These are phyloP conservation scores for Sclerotinia minor DNA, from an alignment of 2,329 filamentous ascomycete species.

Conservation along the genomic window DNA sequence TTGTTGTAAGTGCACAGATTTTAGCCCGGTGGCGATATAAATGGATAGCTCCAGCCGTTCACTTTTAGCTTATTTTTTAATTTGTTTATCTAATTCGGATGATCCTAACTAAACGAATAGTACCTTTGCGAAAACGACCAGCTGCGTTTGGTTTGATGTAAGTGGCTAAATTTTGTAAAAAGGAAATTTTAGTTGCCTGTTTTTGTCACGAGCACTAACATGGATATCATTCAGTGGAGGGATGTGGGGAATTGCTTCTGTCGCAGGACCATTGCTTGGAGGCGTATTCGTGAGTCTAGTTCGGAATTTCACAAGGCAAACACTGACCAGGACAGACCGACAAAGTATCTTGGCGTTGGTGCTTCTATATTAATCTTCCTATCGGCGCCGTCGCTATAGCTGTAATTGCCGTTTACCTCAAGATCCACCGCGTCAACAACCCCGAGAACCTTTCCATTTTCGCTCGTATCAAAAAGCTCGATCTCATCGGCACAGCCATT, in stretches of 20 bases:
- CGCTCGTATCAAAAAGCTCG: slow-evolving; percentile 39
- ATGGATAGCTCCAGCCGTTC: background rate
- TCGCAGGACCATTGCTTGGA: slow-evolving; percentile 42
- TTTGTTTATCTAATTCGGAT: slow-evolving; percentile 25
- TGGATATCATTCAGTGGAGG: slow-evolving; percentile 26
- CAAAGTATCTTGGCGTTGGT: slow-evolving; percentile 40
- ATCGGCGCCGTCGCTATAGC: slow-evolving; percentile 45
- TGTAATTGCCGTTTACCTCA: slow-evolving; percentile 45
- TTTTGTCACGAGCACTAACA: background rate
- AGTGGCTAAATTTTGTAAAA: background rate
- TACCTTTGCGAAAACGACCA: slow-evolving; percentile 37
- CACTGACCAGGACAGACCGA: slow-evolving; percentile 28
- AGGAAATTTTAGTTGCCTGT: background rate
- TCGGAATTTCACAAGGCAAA: background rate
- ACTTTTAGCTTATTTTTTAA: background rate
- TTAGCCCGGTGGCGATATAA: background rate
- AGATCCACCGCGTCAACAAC: slow-evolving; percentile 44
- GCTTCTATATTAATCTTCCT: slow-evolving; percentile 38
- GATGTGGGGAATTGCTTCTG: slow-evolving; percentile 39
- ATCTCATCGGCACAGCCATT: slow-evolving; percentile 42
- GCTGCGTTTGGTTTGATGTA: slow-evolving; percentile 39
- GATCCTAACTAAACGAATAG: slow-evolving; percentile 34
- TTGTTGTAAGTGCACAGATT: slow-evolving; percentile 20
- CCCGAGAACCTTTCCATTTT: slow-evolving; percentile 32
- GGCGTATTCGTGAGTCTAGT: slow-evolving; percentile 35